Conservation (phyloP, 1,284 basidiomycete genomes). For the Malassezia dermatis region DNA sequence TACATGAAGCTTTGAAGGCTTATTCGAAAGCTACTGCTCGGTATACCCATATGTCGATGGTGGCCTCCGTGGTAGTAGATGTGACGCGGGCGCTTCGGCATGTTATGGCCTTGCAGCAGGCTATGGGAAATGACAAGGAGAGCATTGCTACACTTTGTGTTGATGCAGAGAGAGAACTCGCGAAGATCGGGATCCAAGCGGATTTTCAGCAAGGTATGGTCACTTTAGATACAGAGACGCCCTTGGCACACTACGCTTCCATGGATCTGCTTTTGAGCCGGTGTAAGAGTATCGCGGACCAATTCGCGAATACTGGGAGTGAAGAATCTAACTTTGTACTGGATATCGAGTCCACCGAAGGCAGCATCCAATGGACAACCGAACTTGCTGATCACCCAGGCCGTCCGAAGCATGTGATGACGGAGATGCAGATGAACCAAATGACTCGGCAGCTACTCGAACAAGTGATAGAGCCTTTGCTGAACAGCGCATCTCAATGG, state of each 20-base stretch:
- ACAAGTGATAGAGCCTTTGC: not conserved
- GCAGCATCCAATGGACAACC: not conserved
- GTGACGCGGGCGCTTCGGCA: not conserved
- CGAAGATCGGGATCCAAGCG: not conserved
- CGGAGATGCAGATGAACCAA: not conserved
- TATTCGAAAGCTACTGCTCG: constrained; percentile 4
- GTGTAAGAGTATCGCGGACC: not conserved
- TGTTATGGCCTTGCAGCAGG: not conserved
- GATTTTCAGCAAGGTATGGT: not conserved
- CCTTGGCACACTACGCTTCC: not conserved
- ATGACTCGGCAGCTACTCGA: not conserved
- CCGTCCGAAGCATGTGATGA: not conserved
- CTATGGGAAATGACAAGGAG: not conserved
- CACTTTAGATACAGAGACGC: not conserved
- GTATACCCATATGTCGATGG: constrained; percentile 5
- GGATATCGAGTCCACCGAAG: not conserved
- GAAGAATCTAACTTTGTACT: not conserved
- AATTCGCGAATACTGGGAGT: not conserved
- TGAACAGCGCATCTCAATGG: not conserved
- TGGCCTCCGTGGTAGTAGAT: not conserved
- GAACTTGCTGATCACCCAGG: not conserved
- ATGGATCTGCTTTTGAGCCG: not conserved
- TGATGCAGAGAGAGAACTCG: not conserved
- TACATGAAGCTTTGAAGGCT: not conserved
- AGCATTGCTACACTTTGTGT: not conserved